A percentile compares a stretch with the other conserved stretches of the same genome.
Evolutionary conservation across 2,329 filamentous ascomycete species (phyloP).

Genomic region (Penicillium sp.): DNA sequence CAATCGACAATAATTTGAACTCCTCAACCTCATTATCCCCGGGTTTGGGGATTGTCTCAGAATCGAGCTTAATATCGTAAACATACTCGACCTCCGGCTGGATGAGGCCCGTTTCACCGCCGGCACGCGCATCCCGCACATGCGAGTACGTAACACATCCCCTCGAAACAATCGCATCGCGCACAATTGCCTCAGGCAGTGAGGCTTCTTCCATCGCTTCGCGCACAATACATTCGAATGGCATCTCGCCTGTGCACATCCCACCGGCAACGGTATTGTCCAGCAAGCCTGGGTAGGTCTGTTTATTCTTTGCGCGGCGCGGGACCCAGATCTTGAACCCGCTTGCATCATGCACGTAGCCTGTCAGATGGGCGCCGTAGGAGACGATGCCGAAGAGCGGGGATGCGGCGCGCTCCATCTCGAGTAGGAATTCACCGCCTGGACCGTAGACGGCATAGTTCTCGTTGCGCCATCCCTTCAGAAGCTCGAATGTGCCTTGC

Average conservation of each 20-base stretch:
- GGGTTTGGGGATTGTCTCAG: constrained; percentile 67
- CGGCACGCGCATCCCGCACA: constrained; percentile 70
- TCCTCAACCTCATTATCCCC: constrained; percentile 86
- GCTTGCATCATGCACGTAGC: constrained; percentile 58
- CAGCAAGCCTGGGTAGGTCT: constrained; percentile 86
- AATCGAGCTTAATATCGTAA: constrained; percentile 78
- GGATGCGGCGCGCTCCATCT: constrained; percentile 72
- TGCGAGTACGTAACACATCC: constrained; percentile 84
- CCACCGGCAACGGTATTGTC: constrained; percentile 93
- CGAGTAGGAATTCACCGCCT: constrained; percentile 60
- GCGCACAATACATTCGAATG: constrained; percentile 77
- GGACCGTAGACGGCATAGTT: constrained; percentile 73
- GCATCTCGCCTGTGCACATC: constrained; percentile 74
- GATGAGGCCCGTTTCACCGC: constrained; percentile 76
- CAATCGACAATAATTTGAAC: constrained; percentile 74
- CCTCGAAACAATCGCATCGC: constrained; percentile 55
- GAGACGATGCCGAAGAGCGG: constrained; percentile 72
- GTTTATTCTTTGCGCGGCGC: constrained; percentile 70
- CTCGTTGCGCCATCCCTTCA: constrained; percentile 79
- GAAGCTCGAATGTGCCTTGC: constrained; percentile 69
- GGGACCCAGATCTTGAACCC: constrained; percentile 83
- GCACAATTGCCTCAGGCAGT: constrained; percentile 68
- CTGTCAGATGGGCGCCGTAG: constrained; percentile 80
- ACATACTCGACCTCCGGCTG: constrained; percentile 92
- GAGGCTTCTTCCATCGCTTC: constrained; percentile 89